These are phyloP conservation scores for Aegilops longissima DNA, from an alignment of 176 grass and related monocot species.

Conservation along the genomic window DNA sequence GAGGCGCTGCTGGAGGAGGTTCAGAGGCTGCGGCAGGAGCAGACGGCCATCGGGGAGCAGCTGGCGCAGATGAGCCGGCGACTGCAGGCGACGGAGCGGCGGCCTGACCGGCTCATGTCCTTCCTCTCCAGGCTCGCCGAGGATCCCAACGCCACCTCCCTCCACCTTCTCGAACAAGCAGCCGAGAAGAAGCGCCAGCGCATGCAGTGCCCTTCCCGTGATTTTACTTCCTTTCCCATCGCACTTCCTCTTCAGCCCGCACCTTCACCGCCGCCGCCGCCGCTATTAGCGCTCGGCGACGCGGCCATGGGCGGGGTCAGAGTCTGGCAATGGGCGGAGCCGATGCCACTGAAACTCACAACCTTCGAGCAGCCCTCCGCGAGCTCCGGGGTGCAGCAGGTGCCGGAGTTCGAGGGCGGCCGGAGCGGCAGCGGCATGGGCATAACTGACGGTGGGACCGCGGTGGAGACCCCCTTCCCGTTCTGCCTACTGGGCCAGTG, in stretches of 20 bases:
- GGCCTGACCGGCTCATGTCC: slow-evolving; percentile 61
- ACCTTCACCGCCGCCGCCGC: not conserved
- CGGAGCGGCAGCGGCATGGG: not conserved
- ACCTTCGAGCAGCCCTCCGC: slow-evolving; percentile 8
- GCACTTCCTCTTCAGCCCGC: not conserved
- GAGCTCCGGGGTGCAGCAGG: slow-evolving; percentile 19
- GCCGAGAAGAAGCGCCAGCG: slow-evolving; percentile 48
- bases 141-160: slow-evolving; percentile 45
- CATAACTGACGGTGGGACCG: slow-evolving; percentile 3
- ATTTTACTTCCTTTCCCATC: not conserved
- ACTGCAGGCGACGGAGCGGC: slow-evolving; percentile 56
- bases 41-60: slow-evolving; percentile 54
- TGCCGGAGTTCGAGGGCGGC: slow-evolving; percentile 30
- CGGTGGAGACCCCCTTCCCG: slow-evolving; percentile 42
- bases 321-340: slow-evolving; percentile 30
- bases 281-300: slow-evolving; percentile 11
- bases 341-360: not conserved
- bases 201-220: not conserved
- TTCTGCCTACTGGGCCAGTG: slow-evolving; percentile 67
- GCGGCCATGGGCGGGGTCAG: not conserved
- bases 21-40: slow-evolving; percentile 48
- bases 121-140: slow-evolving; percentile 52
- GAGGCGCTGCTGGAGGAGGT: slow-evolving; percentile 44
- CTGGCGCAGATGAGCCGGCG: slow-evolving; percentile 56
- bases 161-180: slow-evolving; percentile 35